Base-by-base conservation (phyloP, 2,329 filamentous ascomycete species). In the Cercospora citrullina region DNA sequence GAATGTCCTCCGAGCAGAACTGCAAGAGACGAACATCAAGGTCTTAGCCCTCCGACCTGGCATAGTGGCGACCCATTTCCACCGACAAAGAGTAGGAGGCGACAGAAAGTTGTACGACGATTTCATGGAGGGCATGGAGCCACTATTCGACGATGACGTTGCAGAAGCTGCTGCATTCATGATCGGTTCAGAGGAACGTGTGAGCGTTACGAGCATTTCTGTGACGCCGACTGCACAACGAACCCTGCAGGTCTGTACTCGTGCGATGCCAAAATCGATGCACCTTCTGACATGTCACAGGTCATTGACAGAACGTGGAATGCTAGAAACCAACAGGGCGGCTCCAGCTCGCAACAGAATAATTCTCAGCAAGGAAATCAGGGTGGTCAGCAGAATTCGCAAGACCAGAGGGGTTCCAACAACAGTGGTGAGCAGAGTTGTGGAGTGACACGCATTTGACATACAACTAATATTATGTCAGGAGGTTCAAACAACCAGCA, bases 31-130 rank as follows among this genome's bases (percentile, higher is more conserved):
- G 0, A 80, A 84, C 68, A 83, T 85, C 64, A 79, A 80, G n/a
- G 82, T 85, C 0, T 65, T 84, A 6, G 81, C 80, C 0, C 68
- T 85, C 14, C 73, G 83, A 33, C 84, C 84, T 0, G 84, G 83
- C 0, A 79, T 81, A n/a, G 82, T 84, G 10, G 80, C 79, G 4
- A 84, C 81, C 0, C 77, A 85, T 67, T 86, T 85, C 60, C 84
- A 85, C 69, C 74, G 79, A 51, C 79, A 80, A 62, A 74, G 83
- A 16, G 81, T 85, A 1, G 80, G 80, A 0, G 80, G 80, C 69
- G 82, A 84, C 67, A 77, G 80, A 64, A 71, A 75, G 9, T 76
- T 78, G 68, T 82, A 82, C 55, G 77, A 83, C 30, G 75, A 73
- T 0, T 84, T 85, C 67, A 80, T 85, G 69, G 71, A 80, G 1